phyloP scores from a whole-genome alignment of 371 early-diverging fungal species.

The Lichtheimia hyalospora region DNA sequence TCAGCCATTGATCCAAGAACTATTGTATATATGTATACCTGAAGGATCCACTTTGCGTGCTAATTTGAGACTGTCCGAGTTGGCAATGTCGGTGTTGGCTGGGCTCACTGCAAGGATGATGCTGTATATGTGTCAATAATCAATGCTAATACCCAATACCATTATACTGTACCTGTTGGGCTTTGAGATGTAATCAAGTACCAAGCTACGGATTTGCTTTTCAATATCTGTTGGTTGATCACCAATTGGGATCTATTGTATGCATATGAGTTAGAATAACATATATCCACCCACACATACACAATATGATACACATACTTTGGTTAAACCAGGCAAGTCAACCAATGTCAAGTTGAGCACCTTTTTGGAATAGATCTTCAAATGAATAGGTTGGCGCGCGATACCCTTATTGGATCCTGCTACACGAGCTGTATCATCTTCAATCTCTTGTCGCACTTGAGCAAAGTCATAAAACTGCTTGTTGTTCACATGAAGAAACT shows the following conservation, averaged over 20 bases:
- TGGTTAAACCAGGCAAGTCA: constrained; percentile 92
- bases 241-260: constrained; percentile 53
- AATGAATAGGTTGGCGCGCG: constrained; percentile 80
- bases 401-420: constrained; percentile 88
- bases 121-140: constrained; percentile 37
- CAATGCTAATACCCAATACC: constrained; percentile 20
- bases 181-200: constrained; percentile 84
- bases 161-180: constrained; percentile 65
- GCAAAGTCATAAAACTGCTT: constrained; percentile 78
- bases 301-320: constrained; percentile 43
- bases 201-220: constrained; percentile 80
- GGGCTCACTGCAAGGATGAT: constrained; percentile 95
- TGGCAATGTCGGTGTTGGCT: constrained; percentile 90
- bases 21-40: constrained; percentile 28
- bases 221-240: constrained; percentile 92
- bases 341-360: constrained; percentile 90
- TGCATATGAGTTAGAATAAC: constrained; percentile 28
- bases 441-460: constrained; percentile 84
- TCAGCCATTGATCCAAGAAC: neutral
- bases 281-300: too few relatives aligned
- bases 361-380: constrained; percentile 82
- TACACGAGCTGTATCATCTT: constrained; percentile 83
- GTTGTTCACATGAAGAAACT: constrained; percentile 75
- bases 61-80: constrained; percentile 91
- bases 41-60: constrained; percentile 92